Base-by-base conservation (phyloP, 140 eudicot species). In the Flaveria floridana region DNA sequence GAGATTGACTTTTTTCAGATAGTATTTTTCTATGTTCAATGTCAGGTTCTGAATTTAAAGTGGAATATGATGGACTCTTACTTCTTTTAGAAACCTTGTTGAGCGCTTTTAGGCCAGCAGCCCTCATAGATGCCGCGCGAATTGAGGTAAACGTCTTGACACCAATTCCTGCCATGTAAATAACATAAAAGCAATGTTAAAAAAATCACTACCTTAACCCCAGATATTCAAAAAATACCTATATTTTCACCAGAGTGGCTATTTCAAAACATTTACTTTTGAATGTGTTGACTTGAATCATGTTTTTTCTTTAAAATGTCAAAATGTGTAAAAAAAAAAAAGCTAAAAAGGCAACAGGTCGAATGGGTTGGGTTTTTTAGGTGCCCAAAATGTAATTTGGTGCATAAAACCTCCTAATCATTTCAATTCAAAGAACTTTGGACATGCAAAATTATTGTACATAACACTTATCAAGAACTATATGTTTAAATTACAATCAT, bases 61-160 rank as follows among this genome's bases (percentile, higher is more conserved):
- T 79, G 46, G 80, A 70, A 74, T 53, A 55, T 59, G 82, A 72
- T 47, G 69, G 62, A 47, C 73, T 71, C 1, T 70, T 81, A 78
- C 78, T 74, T 65, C 73, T 75, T 80, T 76, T 56, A 26, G 76
- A 69, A 55, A 82, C 73, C 66, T 18, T 75, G 6, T 58, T 76
- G 76, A 81, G 91, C 64, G 99, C 97, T 65, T 89, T 82, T 64
- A 94, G 72, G 28, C 96, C 97, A 69, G 90, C 81, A 34, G 94
- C 89, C 85, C 97, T 77, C 15, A 88, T 37, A 70, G 97, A 82
- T 62, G 94, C 95, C 55, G 88, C 85, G 68, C 99, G 97, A 44
- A 84, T 51, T 6, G 91, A 84, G 20, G 95, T 82, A 81, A 90
- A 88, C 3, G 78, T 84, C 78, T 77, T 72, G 26, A 37, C 63